A percentile compares a stretch with the other conserved stretches of the same genome.
Conservation (phyloP, 2,329 filamentous ascomycete genomes). For the Colletotrichum limetticola region DNA sequence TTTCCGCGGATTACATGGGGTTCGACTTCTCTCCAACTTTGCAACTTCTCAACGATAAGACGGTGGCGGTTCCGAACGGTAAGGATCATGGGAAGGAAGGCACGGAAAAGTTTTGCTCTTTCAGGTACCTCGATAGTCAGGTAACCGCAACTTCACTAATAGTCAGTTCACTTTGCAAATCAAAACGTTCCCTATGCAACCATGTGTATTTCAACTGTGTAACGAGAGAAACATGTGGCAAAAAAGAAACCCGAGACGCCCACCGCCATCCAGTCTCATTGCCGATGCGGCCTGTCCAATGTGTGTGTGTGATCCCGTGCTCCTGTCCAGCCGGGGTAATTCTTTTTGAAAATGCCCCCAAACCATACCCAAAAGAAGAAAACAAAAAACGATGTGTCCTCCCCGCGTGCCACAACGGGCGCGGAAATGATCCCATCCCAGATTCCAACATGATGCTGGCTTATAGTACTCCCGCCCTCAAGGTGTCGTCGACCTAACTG, state of each 20-base stretch:
- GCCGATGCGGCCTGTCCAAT: conserved; percentile 22
- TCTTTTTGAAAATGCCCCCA: conserved; percentile 21
- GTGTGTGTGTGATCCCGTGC: conserved; percentile 5
- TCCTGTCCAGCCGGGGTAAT: conserved; percentile 20
- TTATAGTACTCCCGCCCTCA: conserved; percentile 1
- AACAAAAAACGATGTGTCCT: not conserved
- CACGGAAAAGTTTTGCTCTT: not conserved
- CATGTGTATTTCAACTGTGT: conserved; percentile 25
- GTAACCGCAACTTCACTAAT: not conserved
- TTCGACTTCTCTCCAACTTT: no score
- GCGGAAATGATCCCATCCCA: not conserved
- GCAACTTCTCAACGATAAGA: no score
- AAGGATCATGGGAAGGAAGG: not conserved
- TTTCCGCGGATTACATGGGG: no score
- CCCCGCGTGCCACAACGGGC: not conserved
- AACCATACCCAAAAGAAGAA: conserved; percentile 18
- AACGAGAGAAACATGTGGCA: conserved; percentile 25
- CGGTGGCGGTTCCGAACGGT: not conserved
- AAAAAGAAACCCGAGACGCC: conserved; percentile 29
- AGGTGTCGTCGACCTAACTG: not conserved
- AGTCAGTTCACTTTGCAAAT: not conserved
- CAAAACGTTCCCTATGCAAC: not conserved
- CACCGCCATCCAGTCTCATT: conserved; percentile 23
- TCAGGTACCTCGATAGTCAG: not conserved
- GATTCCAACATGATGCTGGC: conserved; percentile 5